phyloP scores from a whole-genome alignment of 176 grass and related monocot species.

The Elaeis guineensis region DNA sequence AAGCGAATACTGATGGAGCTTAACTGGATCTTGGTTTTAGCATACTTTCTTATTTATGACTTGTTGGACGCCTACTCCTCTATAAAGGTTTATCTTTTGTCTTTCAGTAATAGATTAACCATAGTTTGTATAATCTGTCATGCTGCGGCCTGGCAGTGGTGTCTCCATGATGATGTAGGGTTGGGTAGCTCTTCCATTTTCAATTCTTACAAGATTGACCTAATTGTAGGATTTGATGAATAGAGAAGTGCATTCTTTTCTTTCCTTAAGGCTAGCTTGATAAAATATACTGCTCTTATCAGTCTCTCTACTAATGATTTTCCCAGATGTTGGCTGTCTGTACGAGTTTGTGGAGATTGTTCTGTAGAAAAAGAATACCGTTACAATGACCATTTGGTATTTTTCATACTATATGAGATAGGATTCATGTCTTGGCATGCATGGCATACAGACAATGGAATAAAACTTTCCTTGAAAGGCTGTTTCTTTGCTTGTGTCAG shows the following conservation, averaged over 20 bases:
- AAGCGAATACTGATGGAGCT: conserved; percentile 7
- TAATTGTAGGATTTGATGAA: conserved; percentile 75
- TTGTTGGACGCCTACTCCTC: conserved; percentile 77
- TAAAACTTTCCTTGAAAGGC: no score
- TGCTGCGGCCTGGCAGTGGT: conserved; percentile 36
- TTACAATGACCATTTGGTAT: no score
- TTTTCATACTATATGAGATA: no score
- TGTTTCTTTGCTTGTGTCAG: no score
- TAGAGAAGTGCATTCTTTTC: conserved; percentile 96
- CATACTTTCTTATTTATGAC: background rate
- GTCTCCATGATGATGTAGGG: conserved; percentile 52
- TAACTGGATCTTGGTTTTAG: conserved; percentile 21
- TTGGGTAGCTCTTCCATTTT: conserved; percentile 42
- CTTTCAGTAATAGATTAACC: conserved; percentile 42
- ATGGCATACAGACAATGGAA: no score
- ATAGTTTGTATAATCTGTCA: conserved; percentile 68
- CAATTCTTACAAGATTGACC: conserved; percentile 23
- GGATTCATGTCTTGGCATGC: no score
- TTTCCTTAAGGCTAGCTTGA: conserved; percentile 7
- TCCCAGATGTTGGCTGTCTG: no score
- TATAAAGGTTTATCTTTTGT: conserved; percentile 49
- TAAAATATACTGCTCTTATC: no score
- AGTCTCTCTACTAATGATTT: no score
- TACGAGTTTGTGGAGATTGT: no score
- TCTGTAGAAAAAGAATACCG: no score